Conservation (phyloP, 2,329 filamentous ascomycete genomes). For the Colletotrichum acutatum region DNA sequence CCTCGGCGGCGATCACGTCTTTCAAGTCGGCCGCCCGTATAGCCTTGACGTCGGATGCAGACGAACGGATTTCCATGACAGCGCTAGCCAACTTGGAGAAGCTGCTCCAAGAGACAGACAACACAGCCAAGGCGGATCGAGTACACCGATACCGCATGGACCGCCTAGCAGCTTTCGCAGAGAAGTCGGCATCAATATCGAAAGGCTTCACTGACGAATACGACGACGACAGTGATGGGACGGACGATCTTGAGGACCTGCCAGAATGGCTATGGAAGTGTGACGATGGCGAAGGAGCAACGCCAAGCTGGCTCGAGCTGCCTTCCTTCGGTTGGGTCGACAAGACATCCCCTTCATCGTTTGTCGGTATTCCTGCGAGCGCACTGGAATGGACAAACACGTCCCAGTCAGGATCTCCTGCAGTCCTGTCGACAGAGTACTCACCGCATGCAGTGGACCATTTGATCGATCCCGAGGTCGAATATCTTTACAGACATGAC, state of each 20-base stretch:
- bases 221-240: slow-evolving; percentile 26
- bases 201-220: slow-evolving; percentile 9
- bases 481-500: slow-evolving; percentile 9
- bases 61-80: slow-evolving; percentile 45
- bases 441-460: slow-evolving; percentile 4
- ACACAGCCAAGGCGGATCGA: slow-evolving; percentile 40
- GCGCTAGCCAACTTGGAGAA: slow-evolving; percentile 48
- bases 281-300: slow-evolving; percentile 22
- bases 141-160: slow-evolving; percentile 43
- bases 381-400: slow-evolving; percentile 23
- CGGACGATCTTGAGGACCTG: slow-evolving; percentile 4
- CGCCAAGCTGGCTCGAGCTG: slow-evolving; percentile 15
- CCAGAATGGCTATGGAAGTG: slow-evolving; percentile 36
- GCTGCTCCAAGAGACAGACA: slow-evolving; percentile 39
- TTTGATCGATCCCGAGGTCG: slow-evolving; percentile 7
- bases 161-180: slow-evolving; percentile 44
- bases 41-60: slow-evolving; percentile 41
- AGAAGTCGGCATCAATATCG: slow-evolving; percentile 37
- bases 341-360: slow-evolving; percentile 13
- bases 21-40: slow-evolving; percentile 45
- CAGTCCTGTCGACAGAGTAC: slow-evolving; percentile 8
- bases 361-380: neutral
- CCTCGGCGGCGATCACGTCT: slow-evolving; percentile 42
- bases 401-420: slow-evolving; percentile 20
- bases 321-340: slow-evolving; percentile 5